A percentile compares a stretch with the other conserved stretches of the same genome.
phyloP scores from a whole-genome alignment of 2,329 filamentous ascomycete species.

The Westerdykella aurantiaca region DNA sequence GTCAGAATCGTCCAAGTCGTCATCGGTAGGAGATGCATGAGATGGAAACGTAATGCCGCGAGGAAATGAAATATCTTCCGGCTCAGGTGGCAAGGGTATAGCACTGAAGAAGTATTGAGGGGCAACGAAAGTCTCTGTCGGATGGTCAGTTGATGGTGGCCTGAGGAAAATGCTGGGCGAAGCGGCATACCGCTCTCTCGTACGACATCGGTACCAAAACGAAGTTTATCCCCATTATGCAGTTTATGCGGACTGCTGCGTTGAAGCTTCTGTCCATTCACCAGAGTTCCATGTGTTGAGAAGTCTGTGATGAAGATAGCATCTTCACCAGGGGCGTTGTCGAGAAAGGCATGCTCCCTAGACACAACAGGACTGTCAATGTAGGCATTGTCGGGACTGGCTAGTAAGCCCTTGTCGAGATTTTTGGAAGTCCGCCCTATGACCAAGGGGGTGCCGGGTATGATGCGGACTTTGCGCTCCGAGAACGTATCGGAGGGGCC shows the following conservation, averaged over 20 bases:
- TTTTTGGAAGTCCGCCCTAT: slow-evolving; percentile 43
- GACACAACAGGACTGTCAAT: slow-evolving; percentile 70
- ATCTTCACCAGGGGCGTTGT: slow-evolving; percentile 12
- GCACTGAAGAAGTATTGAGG: background rate
- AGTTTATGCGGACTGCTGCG: slow-evolving; percentile 19
- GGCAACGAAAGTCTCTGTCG: background rate
- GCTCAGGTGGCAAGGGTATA: no score
- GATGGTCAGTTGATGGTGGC: background rate
- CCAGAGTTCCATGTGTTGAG: slow-evolving; percentile 58
- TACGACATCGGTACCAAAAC: slow-evolving; percentile 34
- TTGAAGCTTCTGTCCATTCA: slow-evolving; percentile 42
- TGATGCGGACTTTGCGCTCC: slow-evolving; percentile 28
- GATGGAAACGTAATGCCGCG: background rate
- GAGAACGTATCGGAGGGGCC: slow-evolving; percentile 39
- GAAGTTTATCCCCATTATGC: slow-evolving; percentile 28
- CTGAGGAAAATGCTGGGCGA: background rate
- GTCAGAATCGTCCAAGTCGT: background rate
- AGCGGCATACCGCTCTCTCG: slow-evolving; percentile 27
- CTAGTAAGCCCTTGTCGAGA: slow-evolving; percentile 35
- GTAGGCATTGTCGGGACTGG: slow-evolving; percentile 54
- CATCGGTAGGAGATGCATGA: background rate
- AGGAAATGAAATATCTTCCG: no score
- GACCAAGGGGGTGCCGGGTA: slow-evolving; percentile 19
- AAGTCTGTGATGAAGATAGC: slow-evolving; percentile 49
- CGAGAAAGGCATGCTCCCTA: slow-evolving; percentile 53